A percentile compares a stretch with the other conserved stretches of the same genome.
These are phyloP conservation scores for Ceratocystis papillata DNA, from an alignment of 2,329 filamentous ascomycete species.

Conservation along the genomic window DNA sequence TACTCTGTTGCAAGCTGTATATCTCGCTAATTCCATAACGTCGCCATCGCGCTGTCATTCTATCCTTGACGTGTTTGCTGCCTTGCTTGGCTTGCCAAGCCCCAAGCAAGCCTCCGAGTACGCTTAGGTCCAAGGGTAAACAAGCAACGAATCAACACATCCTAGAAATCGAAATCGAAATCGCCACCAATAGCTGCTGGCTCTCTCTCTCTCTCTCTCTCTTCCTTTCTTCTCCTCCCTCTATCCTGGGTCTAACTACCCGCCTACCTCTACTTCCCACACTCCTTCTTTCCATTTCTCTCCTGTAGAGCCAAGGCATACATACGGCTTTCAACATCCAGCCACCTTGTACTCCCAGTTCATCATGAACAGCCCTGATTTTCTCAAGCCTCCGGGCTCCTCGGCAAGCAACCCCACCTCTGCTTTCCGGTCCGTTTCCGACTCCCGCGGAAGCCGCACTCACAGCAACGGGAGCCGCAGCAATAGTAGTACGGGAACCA, in stretches of 20 bases:
- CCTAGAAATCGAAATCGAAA: too few species aligned
- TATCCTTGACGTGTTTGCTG: too few species aligned
- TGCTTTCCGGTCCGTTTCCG: slow-evolving; percentile 7
- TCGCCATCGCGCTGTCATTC: too few species aligned
- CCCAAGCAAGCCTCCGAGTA: too few species aligned
- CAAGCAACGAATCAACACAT: too few species aligned
- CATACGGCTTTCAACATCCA: too few species aligned
- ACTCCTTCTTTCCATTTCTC: background rate
- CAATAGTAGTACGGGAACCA: slow-evolving; percentile 16
- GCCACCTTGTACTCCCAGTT: background rate
- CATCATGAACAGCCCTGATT: slow-evolving; percentile 20
- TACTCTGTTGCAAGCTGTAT: too few species aligned
- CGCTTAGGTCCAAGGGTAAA: too few species aligned
- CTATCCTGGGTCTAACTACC: background rate
- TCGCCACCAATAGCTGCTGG: too few species aligned
- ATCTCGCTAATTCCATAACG: too few species aligned
- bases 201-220: background rate
- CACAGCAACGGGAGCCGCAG: slow-evolving; percentile 20
- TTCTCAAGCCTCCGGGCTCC: slow-evolving; percentile 22
- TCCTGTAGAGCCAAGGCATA: background rate
- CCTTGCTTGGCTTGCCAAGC: too few species aligned
- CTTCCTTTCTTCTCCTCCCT: background rate
- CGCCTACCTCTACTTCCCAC: background rate
- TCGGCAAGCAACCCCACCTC: slow-evolving; percentile 23
- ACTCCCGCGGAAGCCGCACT: background rate